Evolutionary conservation across 2,329 filamentous ascomycete genomes (phyloP), one percentile per base, ranked within the genome.

Genomic region (Simplicillium sp.): DNA sequence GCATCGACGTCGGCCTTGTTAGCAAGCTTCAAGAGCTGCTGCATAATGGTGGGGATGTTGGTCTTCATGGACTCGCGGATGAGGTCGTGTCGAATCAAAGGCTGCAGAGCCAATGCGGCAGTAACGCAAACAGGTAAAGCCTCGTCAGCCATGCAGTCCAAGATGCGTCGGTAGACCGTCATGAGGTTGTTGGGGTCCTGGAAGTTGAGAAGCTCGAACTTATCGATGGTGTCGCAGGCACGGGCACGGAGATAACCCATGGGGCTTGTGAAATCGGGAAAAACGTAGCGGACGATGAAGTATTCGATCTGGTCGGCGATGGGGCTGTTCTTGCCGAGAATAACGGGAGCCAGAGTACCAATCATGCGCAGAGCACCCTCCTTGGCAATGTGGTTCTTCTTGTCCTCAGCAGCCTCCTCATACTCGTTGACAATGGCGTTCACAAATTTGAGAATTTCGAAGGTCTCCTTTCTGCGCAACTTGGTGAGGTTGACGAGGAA

Each of bases 21-120:
- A 20, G 92, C 90, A 43, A 98, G 71, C 67, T 97, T 97, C 41
- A 98, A 73, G 12, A 98, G 75, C 64, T 98, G 90, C 65, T 97
- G 94, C 92, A 98, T 98, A 55, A 98, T 97, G 55, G 94, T 94
- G 13, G 92, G 89, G 50, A 98, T 98, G 60, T 89, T 96, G 56
- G 89, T 81, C 65, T 96, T 89, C 92, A 98, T 97, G 63, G 86
- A 92, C 33, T 81, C 83, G 43, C 89, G 83, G 56, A 98, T 96
- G 39, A 92, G 76, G 52, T 97, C 89, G 65, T 98, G 92, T 48
- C 92, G 78, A 57, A 98, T 98, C 33, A 98, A 76, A 34, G 92
- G 90, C 62, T 98, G 92, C 40, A 98, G 75, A 34, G 92, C 90
- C 44, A 98, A 77, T 9, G 92, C 87, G 14, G 92, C 92, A 51